Evolutionary conservation across 805 yeast species (phyloP), one percentile per base, ranked within the genome.

Genomic region (Zygosaccharomyces bailii): DNA sequence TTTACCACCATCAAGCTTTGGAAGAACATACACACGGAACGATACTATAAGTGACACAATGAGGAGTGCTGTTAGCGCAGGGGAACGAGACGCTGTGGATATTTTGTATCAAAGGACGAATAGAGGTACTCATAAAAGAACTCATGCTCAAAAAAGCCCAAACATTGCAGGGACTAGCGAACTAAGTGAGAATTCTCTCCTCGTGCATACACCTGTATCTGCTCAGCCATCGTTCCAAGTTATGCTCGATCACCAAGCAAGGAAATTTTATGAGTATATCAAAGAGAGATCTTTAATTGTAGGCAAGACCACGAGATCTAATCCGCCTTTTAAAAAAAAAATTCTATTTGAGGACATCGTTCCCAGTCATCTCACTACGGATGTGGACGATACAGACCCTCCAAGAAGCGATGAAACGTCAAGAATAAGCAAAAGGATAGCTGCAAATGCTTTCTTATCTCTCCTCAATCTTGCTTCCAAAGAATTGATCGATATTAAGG

Each of bases 1-100:
- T 8, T 41, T 62, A 25, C 65, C 66, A 1, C 61, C 68, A 5
- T 63, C 68, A 9, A 61, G 66, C 39, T 54, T 59, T 36, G 67
- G 65, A 2, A 46, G 61, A 29, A 39, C 41, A 27, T 24, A 38
- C 2, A 59, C 57, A 5, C 51, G 62, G 24, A 53, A 45, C 18
- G 49, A 39, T 18, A 48, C 46, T 7, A 39, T 43, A 17, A 40
- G 48, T 10, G 60, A 45, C 10, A 39, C 27, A 13, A 36, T 35
- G 4, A n/a, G 24, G 7, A 38, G 34, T 13, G 21, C 44, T 13
- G 34, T 29, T 17, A 20, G 21, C 18, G 37, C 41, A 34, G 34
- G 34, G 3, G 46, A 52, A 13, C 45, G 45, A n/a, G 61, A 57
- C 24, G 54, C 55, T 2, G 46, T 59, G 10, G 62, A 59, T 27